Evolutionary conservation across 1,284 basidiomycete genomes (phyloP).

Genomic region (Tranzscheliella williamsii): DNA sequence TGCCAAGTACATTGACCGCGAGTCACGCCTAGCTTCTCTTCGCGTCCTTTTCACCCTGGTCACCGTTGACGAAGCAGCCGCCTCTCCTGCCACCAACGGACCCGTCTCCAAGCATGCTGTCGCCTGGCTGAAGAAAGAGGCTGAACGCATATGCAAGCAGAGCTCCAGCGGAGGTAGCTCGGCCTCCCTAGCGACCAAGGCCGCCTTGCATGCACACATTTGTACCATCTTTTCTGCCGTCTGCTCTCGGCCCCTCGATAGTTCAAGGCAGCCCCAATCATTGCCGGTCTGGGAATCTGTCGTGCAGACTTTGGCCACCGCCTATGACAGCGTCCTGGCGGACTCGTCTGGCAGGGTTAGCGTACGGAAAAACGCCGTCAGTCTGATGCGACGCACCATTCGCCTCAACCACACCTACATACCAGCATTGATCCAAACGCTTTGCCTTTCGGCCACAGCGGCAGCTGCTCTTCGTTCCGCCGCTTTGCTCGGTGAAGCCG

Average conservation of each 20-base stretch:
- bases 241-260: constrained; percentile 61
- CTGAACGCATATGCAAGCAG: constrained; percentile 60
- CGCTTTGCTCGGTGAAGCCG: constrained; percentile 39
- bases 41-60: constrained; percentile 70
- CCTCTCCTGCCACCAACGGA: constrained; percentile 53
- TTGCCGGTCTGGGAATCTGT: constrained; percentile 27
- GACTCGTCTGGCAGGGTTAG: constrained; percentile 8
- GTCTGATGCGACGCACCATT: constrained; percentile 29
- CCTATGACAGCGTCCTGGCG: constrained; percentile 35
- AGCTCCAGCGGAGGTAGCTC: constrained; percentile 15
- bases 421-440: constrained; percentile 29
- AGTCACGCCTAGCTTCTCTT: constrained; percentile 74
- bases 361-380: constrained; percentile 23
- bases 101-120: constrained; percentile 72
- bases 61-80: constrained; percentile 64
- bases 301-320: constrained; percentile 35
- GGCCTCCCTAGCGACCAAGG: constrained; percentile 65
- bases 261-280: not conserved
- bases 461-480: constrained; percentile 29
- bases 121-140: constrained; percentile 73
- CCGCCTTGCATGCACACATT: constrained; percentile 75
- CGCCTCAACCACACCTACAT: constrained; percentile 32
- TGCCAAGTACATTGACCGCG: constrained; percentile 73
- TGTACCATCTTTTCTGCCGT: constrained; percentile 67
- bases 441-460: constrained; percentile 21